Conservation (phyloP, 1,284 basidiomycete genomes). For the Ustilago lituana region DNA sequence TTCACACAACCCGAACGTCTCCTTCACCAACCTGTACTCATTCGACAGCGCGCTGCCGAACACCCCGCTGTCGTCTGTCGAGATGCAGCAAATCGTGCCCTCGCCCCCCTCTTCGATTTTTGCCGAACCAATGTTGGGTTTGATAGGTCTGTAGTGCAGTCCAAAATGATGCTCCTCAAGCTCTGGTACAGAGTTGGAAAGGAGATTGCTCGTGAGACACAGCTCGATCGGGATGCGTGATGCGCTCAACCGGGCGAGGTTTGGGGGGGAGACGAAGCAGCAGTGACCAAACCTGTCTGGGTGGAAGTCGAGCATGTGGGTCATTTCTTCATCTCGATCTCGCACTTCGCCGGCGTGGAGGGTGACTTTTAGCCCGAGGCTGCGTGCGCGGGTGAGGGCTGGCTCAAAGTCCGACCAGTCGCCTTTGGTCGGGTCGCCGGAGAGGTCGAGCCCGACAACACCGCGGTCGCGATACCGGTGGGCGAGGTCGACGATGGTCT, state of each 20-base stretch:
- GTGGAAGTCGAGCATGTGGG: conserved; percentile 30
- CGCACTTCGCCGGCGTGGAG: conserved; percentile 45
- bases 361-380: conserved; percentile 32
- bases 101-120: background rate
- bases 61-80: conserved; percentile 49
- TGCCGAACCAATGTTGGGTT: too few species aligned
- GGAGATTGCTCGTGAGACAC: conserved; percentile 49
- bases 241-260: conserved; percentile 5
- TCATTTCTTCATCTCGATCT: conserved; percentile 23
- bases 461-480: background rate
- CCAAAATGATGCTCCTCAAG: conserved; percentile 31
- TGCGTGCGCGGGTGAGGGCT: conserved; percentile 14
- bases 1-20: conserved; percentile 21
- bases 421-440: conserved; percentile 45
- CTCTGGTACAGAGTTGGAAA: conserved; percentile 16
- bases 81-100: conserved; percentile 26
- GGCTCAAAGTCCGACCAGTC: conserved; percentile 13
- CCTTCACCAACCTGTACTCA: conserved; percentile 42
- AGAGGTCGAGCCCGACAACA: conserved; percentile 43
- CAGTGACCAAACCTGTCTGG: conserved; percentile 48
- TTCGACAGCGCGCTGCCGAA: conserved; percentile 40
- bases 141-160: conserved; percentile 3
- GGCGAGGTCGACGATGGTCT: conserved; percentile 25
- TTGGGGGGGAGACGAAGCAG: conserved; percentile 30
- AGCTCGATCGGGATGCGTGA: conserved; percentile 34